Percentiles rank a stretch among this genome's conserved stretches.
These are phyloP conservation scores for Fonsecaea erecta DNA, from an alignment of 2,329 filamentous ascomycete genomes.

Conservation along the genomic window DNA sequence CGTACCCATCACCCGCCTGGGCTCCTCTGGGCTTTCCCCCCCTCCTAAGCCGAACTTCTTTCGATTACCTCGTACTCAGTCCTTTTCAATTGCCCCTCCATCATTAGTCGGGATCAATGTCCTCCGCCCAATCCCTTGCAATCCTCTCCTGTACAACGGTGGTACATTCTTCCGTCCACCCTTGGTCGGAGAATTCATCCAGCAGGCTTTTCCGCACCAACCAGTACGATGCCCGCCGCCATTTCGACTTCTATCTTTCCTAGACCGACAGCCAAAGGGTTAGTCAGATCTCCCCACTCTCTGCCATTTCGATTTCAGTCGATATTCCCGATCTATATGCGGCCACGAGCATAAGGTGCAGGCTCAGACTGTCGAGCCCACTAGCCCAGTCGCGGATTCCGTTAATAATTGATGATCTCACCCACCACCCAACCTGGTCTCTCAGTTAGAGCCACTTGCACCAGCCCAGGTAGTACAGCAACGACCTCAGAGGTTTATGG, in stretches of 20 bases:
- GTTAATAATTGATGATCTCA: constrained; percentile 11
- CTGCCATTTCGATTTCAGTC: neutral
- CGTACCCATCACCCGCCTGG: no score
- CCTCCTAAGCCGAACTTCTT: neutral
- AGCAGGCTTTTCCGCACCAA: neutral
- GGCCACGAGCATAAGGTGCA: neutral
- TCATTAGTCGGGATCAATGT: neutral
- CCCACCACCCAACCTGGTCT: neutral
- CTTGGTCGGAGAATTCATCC: neutral
- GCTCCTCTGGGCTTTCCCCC: neutral
- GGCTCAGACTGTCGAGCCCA: neutral
- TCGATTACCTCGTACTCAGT: neutral
- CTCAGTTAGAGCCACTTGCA: neutral
- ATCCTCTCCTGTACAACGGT: neutral
- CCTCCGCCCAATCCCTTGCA: neutral
- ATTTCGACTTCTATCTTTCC: neutral
- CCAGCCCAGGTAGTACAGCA: neutral
- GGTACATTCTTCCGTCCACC: neutral
- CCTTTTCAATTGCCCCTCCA: neutral
- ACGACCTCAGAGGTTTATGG: no score
- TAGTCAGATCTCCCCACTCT: neutral
- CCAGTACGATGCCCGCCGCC: neutral
- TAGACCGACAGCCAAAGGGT: neutral
- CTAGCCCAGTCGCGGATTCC: neutral
- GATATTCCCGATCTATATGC: neutral